A percentile compares a stretch with the other conserved stretches of the same genome.
Evolutionary conservation across 805 yeast species (phyloP).

Genomic region (Cephaloascus albidus): DNA sequence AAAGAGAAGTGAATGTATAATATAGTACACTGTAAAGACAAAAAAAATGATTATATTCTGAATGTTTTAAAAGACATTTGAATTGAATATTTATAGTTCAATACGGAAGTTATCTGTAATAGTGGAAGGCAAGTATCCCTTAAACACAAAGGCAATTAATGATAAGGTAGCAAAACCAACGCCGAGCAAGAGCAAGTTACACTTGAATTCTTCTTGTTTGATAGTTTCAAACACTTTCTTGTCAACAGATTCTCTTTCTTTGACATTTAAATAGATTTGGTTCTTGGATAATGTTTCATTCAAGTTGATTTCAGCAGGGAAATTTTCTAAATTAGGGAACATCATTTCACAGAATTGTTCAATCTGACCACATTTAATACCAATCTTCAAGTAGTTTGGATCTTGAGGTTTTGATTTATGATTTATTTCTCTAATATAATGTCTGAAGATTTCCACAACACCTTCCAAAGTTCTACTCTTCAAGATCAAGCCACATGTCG

Average conservation of each 20-base stretch:
- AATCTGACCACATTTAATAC: conserved; percentile 78
- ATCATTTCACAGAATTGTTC: conserved; percentile 79
- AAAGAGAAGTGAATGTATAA: background rate
- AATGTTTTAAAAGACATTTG: background rate
- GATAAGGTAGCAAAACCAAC: conserved; percentile 4
- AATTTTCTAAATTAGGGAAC: conserved; percentile 45
- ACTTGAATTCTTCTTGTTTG: conserved; percentile 11
- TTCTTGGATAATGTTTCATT: conserved; percentile 21
- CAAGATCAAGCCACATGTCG: conserved; percentile 69
- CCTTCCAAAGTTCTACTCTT: conserved; percentile 67
- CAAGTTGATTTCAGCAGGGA: conserved; percentile 46
- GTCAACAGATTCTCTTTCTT: conserved; percentile 31
- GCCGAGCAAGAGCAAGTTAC: conserved; percentile 9
- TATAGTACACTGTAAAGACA: background rate
- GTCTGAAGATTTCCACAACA: conserved; percentile 67
- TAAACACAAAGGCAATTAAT: background rate
- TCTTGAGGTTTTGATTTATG: conserved; percentile 71
- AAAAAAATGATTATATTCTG: background rate
- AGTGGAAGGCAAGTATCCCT: background rate
- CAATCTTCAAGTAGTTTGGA: conserved; percentile 78
- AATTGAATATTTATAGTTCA: background rate
- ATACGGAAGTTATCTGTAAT: background rate
- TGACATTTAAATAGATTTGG: conserved; percentile 25
- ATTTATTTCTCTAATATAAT: conserved; percentile 68
- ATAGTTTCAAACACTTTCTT: conserved; percentile 13